A percentile compares a stretch with the other conserved stretches of the same genome.
These are phyloP conservation scores for Annulohypoxylon moriforme DNA, from an alignment of 495 filamentous ascomycete species.

Conservation along the genomic window DNA sequence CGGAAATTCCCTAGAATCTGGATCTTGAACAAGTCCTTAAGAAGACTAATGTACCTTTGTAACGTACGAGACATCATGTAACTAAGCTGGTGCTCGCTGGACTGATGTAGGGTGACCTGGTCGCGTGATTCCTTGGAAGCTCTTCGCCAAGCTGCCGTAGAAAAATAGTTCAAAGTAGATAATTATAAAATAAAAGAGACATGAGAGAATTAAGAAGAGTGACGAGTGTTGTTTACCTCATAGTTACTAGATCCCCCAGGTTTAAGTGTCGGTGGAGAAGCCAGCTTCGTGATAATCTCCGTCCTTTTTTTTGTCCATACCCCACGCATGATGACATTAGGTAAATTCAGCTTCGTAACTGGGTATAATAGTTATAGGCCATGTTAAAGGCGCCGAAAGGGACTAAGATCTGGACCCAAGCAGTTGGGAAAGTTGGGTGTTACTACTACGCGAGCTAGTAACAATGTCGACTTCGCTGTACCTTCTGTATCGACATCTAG, in stretches of 20 bases:
- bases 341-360: conserved; percentile 6
- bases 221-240: conserved; percentile 25
- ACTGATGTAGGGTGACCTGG: background rate
- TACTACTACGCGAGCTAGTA: background rate
- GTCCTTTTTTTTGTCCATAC: background rate
- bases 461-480: conserved; percentile 12
- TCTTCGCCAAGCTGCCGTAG: conserved; percentile 14
- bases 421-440: conserved; percentile 30
- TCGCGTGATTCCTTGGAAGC: conserved; percentile 13
- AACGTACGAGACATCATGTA: background rate
- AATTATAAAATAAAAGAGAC: background rate
- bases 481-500: background rate
- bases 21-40: background rate
- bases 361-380: background rate
- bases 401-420: conserved; percentile 34
- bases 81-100: conserved; percentile 6
- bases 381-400: background rate
- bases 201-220: background rate
- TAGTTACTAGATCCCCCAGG: conserved; percentile 13
- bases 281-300: conserved; percentile 11
- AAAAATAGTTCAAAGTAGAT: background rate
- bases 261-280: conserved; percentile 1
- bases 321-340: background rate
- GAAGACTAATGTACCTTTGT: conserved; percentile 5
- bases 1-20: conserved; percentile 4